Percentiles rank a stretch among this genome's conserved stretches.
Conservation (phyloP, 2,329 filamentous ascomycete genomes). For the Penicillium italicum region DNA sequence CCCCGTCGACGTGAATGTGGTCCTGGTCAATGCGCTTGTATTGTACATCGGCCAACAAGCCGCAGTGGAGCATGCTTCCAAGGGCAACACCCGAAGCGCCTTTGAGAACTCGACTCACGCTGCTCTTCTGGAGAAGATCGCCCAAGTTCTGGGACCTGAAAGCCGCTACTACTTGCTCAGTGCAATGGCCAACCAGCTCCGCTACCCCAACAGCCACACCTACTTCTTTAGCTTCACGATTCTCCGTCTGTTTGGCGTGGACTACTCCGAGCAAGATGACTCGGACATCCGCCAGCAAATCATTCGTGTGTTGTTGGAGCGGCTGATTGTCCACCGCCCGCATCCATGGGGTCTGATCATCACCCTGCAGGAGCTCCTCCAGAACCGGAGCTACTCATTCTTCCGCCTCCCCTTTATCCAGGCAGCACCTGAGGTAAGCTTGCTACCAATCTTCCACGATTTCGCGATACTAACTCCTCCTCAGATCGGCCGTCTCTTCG, state of each 20-base stretch:
- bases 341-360: constrained; percentile 95
- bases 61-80: constrained; percentile 56
- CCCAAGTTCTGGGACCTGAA: constrained; percentile 70
- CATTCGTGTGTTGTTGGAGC: constrained; percentile 80
- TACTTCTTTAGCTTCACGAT: constrained; percentile 88
- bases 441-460: background rate
- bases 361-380: constrained; percentile 81
- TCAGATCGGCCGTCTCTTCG: constrained; percentile 45
- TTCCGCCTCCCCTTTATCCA: constrained; percentile 93
- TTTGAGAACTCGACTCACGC: constrained; percentile 69
- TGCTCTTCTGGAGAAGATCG: constrained; percentile 69
- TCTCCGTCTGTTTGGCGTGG: constrained; percentile 77
- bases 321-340: constrained; percentile 81
- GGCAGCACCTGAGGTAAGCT: constrained; percentile 73
- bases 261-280: constrained; percentile 66
- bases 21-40: constrained; percentile 76
- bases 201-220: constrained; percentile 84
- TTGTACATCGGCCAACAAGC: constrained; percentile 75
- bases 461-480: constrained; percentile 4
- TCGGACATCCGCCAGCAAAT: constrained; percentile 85
- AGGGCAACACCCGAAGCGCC: constrained; percentile 54
- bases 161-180: constrained; percentile 79
- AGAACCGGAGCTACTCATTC: constrained; percentile 87
- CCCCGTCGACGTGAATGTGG: constrained; percentile 64
- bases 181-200: constrained; percentile 85